Evolutionary conservation across 805 yeast genomes (phyloP).

Genomic region (Brettanomyces anomalus): DNA sequence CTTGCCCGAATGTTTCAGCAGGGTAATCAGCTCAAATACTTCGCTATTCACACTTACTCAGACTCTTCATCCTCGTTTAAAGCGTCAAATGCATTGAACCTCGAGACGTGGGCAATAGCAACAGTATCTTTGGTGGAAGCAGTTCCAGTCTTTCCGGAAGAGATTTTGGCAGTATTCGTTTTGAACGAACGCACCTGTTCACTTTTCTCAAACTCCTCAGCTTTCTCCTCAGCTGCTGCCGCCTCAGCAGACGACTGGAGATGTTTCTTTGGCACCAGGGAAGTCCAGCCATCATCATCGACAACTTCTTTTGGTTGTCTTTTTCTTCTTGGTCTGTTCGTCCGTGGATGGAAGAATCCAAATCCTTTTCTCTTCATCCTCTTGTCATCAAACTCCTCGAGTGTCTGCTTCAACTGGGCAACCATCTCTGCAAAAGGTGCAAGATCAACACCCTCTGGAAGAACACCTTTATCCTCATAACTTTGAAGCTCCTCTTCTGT

Average conservation of each 20-base stretch:
- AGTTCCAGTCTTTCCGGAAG: slow-evolving; percentile 58
- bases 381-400: slow-evolving; percentile 23
- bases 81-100: slow-evolving; percentile 78
- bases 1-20: background rate
- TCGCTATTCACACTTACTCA: background rate
- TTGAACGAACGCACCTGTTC: slow-evolving; percentile 42
- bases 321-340: slow-evolving; percentile 31
- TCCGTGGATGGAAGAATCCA: slow-evolving; percentile 21
- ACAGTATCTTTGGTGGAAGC: slow-evolving; percentile 58
- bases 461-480: slow-evolving; percentile 45
- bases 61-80: slow-evolving; percentile 48
- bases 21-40: background rate
- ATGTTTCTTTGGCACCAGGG: slow-evolving; percentile 33
- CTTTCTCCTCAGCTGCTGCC: slow-evolving; percentile 20
- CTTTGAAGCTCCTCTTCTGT: slow-evolving; percentile 63
- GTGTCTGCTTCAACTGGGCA: slow-evolving; percentile 48
- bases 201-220: slow-evolving; percentile 34
- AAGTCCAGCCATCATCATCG: slow-evolving; percentile 82
- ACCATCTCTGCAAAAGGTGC: slow-evolving; percentile 56
- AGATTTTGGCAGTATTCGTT: slow-evolving; percentile 68
- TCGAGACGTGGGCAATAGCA: slow-evolving; percentile 55
- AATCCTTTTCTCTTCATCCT: slow-evolving; percentile 55
- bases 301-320: slow-evolving; percentile 40
- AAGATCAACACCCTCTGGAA: slow-evolving; percentile 56
- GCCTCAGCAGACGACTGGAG: slow-evolving; percentile 31